Base-by-base conservation (phyloP, 2,329 filamentous ascomycete species). In the Dothiorella sarmentorum region DNA sequence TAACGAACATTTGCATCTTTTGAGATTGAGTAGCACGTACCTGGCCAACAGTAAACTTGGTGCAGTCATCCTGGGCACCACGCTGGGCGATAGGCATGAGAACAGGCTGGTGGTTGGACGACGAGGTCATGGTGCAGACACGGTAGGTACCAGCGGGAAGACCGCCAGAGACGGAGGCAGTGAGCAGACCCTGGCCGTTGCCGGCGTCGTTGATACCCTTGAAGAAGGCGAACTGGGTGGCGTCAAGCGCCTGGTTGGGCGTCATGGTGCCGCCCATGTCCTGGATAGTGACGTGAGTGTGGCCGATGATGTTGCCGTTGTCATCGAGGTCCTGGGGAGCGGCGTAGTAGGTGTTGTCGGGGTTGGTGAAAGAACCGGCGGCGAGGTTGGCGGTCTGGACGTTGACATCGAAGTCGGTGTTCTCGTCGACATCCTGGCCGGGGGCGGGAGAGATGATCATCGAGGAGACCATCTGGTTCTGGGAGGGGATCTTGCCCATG, bases 21-120 rank as follows among this genome's bases (percentile, higher is more conserved):
- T n/a, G n/a, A n/a, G n/a, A n/a, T n/a, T n/a, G n/a, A 3, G 4
- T 20, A 35, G 7, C 26, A 51, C 56, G 7, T 42, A 58, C 56
- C 55, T 60, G 60, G 35, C 61, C 61, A 35, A 82, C 78, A 45
- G 72, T 75, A 66, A 82, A 82, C 60, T 76, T 75, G 20, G 73
- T 72, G 63, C 80, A 82, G 62, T 82, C 80, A 64, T 83, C 80
- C 66, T 82, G 80, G 4, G 77, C 70, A 45, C 80, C 80, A 63
- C 80, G 75, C 68, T 82, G 78, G 57, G 80, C 80, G 51, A 82
- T 72, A 26, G 82, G 82, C 82, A 85, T 85, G 22, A 81, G 65
- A 2, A 84, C 82, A 13, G 80, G 81, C 68, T 83, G 81, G 69
- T 83, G 80, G 65, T 82, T 83, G 61, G 68, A 70, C 3, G 79